phyloP scores from a whole-genome alignment of 1,139 yeast genomes.

The Yamadazyma sp. region DNA sequence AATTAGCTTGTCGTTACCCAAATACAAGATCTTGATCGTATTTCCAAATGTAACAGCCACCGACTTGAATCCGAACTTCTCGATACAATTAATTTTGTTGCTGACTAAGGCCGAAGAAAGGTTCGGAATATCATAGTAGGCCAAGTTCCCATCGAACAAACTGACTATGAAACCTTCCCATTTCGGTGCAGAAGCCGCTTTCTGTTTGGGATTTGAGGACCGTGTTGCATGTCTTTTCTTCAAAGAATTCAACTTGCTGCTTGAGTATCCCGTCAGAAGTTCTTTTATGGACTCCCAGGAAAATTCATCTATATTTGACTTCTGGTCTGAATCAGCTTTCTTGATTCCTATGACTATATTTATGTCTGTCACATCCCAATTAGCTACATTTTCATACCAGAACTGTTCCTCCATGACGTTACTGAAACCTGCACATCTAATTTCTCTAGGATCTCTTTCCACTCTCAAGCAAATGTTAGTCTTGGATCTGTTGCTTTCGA shows the following conservation, averaged over 20 bases:
- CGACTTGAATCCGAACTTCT: slow-evolving; percentile 75
- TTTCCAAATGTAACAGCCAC: slow-evolving; percentile 75
- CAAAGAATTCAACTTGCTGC: background rate
- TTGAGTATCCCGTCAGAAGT: background rate
- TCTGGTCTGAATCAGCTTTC: slow-evolving; percentile 19
- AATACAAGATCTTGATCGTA: slow-evolving; percentile 65
- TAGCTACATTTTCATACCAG: slow-evolving; percentile 64
- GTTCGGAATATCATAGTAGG: slow-evolving; percentile 59
- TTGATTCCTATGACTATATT: slow-evolving; percentile 77
- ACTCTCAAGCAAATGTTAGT: slow-evolving; percentile 82
- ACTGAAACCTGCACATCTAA: slow-evolving; percentile 82
- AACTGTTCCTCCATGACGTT: slow-evolving; percentile 70
- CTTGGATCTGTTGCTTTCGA: slow-evolving; percentile 69
- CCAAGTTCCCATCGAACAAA: slow-evolving; percentile 59
- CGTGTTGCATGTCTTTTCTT: background rate
- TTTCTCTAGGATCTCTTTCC: slow-evolving; percentile 89
- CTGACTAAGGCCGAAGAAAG: slow-evolving; percentile 22
- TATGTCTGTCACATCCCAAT: slow-evolving; percentile 78
- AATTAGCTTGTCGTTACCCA: slow-evolving; percentile 58
- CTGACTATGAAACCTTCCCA: slow-evolving; percentile 85
- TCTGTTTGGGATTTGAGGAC: background rate
- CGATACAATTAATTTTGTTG: slow-evolving; percentile 46
- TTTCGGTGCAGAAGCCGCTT: background rate
- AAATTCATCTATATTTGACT: no score
- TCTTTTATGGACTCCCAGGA: no score